These are phyloP conservation scores for Mycena epipterygia DNA, from an alignment of 768 basidiomycete species.

Conservation along the genomic window DNA sequence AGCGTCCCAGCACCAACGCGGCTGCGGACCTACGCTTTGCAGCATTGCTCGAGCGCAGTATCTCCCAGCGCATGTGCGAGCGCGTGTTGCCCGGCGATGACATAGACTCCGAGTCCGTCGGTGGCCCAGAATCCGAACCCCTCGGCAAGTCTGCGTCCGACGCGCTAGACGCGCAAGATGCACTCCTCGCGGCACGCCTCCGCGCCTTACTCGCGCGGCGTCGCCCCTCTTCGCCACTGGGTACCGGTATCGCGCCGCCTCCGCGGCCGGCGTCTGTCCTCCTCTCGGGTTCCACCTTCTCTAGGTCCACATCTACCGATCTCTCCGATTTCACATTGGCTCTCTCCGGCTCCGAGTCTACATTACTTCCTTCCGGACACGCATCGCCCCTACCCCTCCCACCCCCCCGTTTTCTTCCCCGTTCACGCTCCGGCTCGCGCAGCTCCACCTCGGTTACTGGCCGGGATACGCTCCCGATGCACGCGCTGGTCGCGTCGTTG, in stretches of 20 bases:
- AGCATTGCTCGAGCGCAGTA: slow-evolving; percentile 28
- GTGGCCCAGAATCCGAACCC: not conserved
- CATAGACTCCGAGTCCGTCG: not conserved
- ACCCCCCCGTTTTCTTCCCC: not conserved
- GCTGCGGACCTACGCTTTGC: slow-evolving; percentile 10
- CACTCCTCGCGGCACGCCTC: slow-evolving; percentile 11
- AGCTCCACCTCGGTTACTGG: not conserved
- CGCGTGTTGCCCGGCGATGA: not conserved
- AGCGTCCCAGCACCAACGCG: not conserved
- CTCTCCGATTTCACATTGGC: too few relatives aligned
- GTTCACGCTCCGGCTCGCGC: slow-evolving; percentile 17
- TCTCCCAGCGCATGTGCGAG: not conserved
- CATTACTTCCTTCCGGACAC: too few relatives aligned
- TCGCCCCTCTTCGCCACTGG: slow-evolving; percentile 6
- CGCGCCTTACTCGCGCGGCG: not conserved
- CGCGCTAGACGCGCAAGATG: slow-evolving; percentile 6
- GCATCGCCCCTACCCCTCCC: not conserved
- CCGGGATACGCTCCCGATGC: slow-evolving; percentile 4
- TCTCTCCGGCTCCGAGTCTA: too few relatives aligned
- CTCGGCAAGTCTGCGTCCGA: not conserved
- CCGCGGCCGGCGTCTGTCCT: slow-evolving; percentile 9
- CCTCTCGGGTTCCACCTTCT: not conserved
- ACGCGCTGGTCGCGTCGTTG: slow-evolving; percentile 23
- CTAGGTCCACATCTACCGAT: too few relatives aligned
- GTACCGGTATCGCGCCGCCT: not conserved